phyloP scores from a whole-genome alignment of 306 rosid genomes.

The Erythrophleum fordii region DNA sequence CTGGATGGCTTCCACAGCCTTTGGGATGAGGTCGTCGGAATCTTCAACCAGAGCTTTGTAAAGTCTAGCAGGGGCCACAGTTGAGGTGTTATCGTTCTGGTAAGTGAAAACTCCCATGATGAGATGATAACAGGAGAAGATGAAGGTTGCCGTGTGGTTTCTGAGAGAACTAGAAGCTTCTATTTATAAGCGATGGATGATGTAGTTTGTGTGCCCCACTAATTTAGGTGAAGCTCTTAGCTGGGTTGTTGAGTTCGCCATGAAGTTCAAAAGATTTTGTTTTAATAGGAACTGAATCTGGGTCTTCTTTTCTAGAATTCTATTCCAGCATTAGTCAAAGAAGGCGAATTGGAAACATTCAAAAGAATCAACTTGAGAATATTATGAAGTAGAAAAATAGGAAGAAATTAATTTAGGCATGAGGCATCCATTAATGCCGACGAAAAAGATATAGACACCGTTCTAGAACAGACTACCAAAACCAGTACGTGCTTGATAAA shows the following conservation, averaged over 20 bases:
- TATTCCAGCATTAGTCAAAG: background rate
- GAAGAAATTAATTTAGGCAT: too few species aligned
- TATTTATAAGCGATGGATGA: background rate
- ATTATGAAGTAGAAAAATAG: background rate
- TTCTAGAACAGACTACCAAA: too few species aligned
- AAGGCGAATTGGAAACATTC: background rate
- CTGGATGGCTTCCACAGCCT: constrained; percentile 40
- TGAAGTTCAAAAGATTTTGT: too few species aligned
- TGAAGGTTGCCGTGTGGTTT: background rate
- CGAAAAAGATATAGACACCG: too few species aligned
- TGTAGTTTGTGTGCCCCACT: background rate
- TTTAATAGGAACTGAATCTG: too few species aligned
- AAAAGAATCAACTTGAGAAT: background rate
- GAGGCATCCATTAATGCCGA: too few species aligned
- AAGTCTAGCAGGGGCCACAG: constrained; percentile 48
- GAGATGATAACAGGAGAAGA: background rate
- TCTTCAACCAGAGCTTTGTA: constrained; percentile 56
- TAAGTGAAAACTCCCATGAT: constrained; percentile 57
- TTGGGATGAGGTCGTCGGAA: constrained; percentile 49
- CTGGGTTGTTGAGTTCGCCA: background rate
- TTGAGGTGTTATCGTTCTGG: constrained; percentile 39
- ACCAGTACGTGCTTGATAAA: too few species aligned
- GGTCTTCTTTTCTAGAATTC: too few species aligned
- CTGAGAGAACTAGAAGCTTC: background rate
- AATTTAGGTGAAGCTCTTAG: too few species aligned